phyloP scores from a whole-genome alignment of 768 basidiomycete genomes.

The Suillus subluteus region DNA sequence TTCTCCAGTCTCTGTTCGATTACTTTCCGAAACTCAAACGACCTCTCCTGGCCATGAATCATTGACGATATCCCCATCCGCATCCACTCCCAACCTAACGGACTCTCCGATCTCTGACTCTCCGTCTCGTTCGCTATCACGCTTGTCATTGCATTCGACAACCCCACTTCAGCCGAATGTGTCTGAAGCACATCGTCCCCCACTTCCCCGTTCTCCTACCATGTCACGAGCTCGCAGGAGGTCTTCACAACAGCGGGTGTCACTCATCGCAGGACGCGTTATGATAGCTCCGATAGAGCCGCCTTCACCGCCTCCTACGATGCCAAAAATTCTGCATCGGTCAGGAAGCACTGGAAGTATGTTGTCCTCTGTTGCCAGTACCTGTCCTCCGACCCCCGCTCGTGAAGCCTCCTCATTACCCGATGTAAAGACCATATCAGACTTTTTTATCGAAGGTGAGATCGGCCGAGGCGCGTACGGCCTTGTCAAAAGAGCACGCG shows the following conservation, averaged over 20 bases:
- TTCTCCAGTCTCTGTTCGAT: conserved; percentile 19
- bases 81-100: conserved; percentile 32
- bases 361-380: conserved; percentile 61
- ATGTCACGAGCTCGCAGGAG: conserved; percentile 70
- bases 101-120: conserved; percentile 33
- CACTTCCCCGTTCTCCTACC: conserved; percentile 52
- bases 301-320: conserved; percentile 61
- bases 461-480: conserved; percentile 96
- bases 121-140: conserved; percentile 29
- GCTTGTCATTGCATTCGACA: conserved; percentile 2
- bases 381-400: conserved; percentile 66
- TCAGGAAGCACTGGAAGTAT: conserved; percentile 65
- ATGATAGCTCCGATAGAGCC: conserved; percentile 78
- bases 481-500: conserved; percentile 87
- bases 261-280: conserved; percentile 80
- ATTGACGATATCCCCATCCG: conserved; percentile 31
- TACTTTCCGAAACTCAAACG: conserved; percentile 30
- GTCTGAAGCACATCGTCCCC: conserved; percentile 29
- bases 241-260: conserved; percentile 85
- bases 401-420: conserved; percentile 28
- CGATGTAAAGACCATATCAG: conserved; percentile 77
- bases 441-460: conserved; percentile 85
- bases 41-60: conserved; percentile 30
- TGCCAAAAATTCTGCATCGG: conserved; percentile 67
- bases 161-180: conserved; percentile 24